Evolutionary conservation across 2,329 filamentous ascomycete genomes (phyloP), one percentile per base, ranked within the genome.

Genomic region (Ilyonectria destructans): DNA sequence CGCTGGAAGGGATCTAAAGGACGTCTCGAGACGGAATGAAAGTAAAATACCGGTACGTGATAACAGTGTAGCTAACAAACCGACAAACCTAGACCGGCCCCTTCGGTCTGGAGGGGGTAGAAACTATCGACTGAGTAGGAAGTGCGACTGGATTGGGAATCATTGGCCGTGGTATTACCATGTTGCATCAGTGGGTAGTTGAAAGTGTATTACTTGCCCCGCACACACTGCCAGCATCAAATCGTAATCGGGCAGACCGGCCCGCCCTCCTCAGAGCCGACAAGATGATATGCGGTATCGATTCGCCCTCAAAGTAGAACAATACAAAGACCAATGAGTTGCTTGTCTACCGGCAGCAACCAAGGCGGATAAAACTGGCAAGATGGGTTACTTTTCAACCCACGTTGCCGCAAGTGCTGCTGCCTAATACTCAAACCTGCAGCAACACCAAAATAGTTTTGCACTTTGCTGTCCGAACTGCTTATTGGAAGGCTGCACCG

Each of bases 381-480:
- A 15, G 33, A 23, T 35, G 6, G 29, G 31, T 52, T 10, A 52
- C 21, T 23, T 23, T 23, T 23, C 21, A 23, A 23, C 21, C 2
- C 21, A 31, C 49, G 23, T 52, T 15, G 26, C 49, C 49, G 26
- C 26, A 52, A 52, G 23, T 17, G 21, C 37, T 40, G 33, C 52
- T 56, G 52, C 52, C 33, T 56, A 17, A 56, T 56, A 9, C 7
- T 40, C 33, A 55, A 56, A 56, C 33, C 52, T 56, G 52, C 52
- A 40, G 52, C 19, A 2, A 23, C 21, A 23, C 21, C 21, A 23
- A 23, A 23, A 23, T 23, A 23, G 21, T 23, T 23, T 23, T 37
- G 37, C 52, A 40, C 52, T 37, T 37, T 37, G 35, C 35, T 10
- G 35, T 37, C 35, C 35, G 35, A 37, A 37, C 35, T 37, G 35